Base-by-base conservation (phyloP, 1,284 basidiomycete species). In the Cutaneotrichosporon spelunceum region DNA sequence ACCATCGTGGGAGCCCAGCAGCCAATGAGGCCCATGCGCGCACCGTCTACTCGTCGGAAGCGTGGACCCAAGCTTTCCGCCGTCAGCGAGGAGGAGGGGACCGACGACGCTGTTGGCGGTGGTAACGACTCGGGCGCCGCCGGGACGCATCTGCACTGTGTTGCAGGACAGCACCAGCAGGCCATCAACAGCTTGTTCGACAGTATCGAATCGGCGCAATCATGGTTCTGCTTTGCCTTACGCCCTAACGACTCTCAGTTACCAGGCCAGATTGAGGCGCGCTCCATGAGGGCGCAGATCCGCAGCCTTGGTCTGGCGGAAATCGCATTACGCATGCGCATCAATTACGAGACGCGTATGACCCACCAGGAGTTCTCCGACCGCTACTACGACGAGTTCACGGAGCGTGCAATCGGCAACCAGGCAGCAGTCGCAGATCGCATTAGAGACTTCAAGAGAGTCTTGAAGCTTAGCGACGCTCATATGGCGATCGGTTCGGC, bases 201-300 rank as follows among this genome's bases (percentile, higher is more conserved):
- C 66, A 94, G 92, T 0, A 82, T 98, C 23, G 87, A 90, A 60
- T 93, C 96, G 68, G 89, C 91, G 14, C 91, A 96, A 80, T 82
- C 87, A 1, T 98, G 94, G 94, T 90, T 88, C 72, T 84, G 96
- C 6, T 90, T 96, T 78, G 96, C 92, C 73, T 78, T 98, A 66
- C 93, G 91, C 70, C 93, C 93, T 11, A 98, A 98, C 74, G 93
- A 97, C 80, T 89, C 90, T 21, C 93, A 96, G 75, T 81, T 97
- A 21, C 91, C 93, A 30, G 92, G 93, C 73, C 93, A 98, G 77
- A 81, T 96, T 60, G 95, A 99, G 80, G 90, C 91, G 3, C 84
- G 92, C 36, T 88, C 88, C 30, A 87, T 98, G 62, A 96, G 95
- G 77, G 89, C 90, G 0, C 95, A 98, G 79, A 88, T 97, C 57